phyloP scores from a whole-genome alignment of 768 basidiomycete genomes.

The Coprinopsis marcescibilis region DNA sequence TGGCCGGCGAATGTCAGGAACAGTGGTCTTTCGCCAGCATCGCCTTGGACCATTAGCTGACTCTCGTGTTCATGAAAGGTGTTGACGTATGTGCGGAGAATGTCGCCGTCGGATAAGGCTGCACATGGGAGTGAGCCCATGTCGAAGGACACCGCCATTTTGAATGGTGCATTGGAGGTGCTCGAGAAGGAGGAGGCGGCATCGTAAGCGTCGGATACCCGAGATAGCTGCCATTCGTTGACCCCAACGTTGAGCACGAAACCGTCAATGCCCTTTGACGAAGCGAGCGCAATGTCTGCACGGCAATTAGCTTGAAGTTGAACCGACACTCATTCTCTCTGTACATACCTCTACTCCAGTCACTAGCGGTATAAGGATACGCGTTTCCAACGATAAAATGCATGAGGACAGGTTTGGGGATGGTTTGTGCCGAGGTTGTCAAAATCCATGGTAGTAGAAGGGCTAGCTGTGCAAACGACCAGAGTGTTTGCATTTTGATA shows the following conservation, averaged over 20 bases:
- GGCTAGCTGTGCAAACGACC: no score
- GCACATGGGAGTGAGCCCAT: constrained; percentile 41
- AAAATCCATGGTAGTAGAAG: neutral
- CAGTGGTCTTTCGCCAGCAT: constrained; percentile 32
- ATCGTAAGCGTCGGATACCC: constrained; percentile 39
- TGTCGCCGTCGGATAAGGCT: constrained; percentile 25
- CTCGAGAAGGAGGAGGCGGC: no score
- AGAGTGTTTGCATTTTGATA: no score
- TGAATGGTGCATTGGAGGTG: constrained; percentile 30
- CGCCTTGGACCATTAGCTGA: constrained; percentile 37
- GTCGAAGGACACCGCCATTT: constrained; percentile 43
- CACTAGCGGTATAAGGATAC: constrained; percentile 40
- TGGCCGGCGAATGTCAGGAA: constrained; percentile 53
- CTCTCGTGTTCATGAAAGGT: constrained; percentile 34
- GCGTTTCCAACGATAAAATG: constrained; percentile 64
- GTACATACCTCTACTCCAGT: constrained; percentile 38
- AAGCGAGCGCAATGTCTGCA: constrained; percentile 45
- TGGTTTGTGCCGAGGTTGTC: neutral
- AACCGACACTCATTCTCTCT: neutral
- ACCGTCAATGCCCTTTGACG: constrained; percentile 45
- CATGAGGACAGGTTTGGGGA: constrained; percentile 39
- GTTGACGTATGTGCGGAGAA: constrained; percentile 32
- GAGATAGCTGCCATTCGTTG: constrained; percentile 39
- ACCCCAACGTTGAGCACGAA: constrained; percentile 52
- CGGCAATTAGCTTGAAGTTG: neutral